Base-by-base conservation (phyloP, 2,329 filamentous ascomycete species). In the Elsinoe batatas region DNA sequence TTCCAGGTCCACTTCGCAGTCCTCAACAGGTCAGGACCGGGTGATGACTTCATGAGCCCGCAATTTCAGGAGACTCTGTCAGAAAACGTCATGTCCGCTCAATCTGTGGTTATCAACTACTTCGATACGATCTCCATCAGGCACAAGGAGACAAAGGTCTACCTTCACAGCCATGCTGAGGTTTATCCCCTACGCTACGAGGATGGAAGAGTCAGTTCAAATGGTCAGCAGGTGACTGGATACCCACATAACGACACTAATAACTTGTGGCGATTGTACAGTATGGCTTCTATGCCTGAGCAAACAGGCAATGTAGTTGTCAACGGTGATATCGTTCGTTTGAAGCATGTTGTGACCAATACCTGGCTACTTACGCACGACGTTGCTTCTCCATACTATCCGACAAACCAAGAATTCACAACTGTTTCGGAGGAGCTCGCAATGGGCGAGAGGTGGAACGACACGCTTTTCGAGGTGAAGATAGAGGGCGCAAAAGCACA, bases 1-100 rank as follows among this genome's bases (percentile, higher is more conserved):
- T 98, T 98, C 84, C 93, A 98, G 78, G 91, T 98, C 30, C 93
- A 98, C 74, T 98, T 98, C 71, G 79, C 88, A 43, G 88, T 98
- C 64, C 79, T 98, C 60, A 85, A 76, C 62, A 81, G 85, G 58
- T 97, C 93, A 53, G 93, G 93, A 35, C 91, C 93, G 43, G 93
- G 93, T 54, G 93, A 98, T 68, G 91, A 97, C 67, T 98, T 98
- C 74, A 98, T 98, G 93, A 90, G 87, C 3, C 93, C 93, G 1
- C 89, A 93, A 67, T 98, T 98, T 76, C 93, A 98, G 74, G 91
- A 95, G 74, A 97, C 93, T 1, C 77, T 98, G 61, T 90, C 87
- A 66, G 91, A 98, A 75, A 98, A 98, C 68, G 74, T 86, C 59
- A 93, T 98, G 88, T 81, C 89, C 58, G 83, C 88, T 62, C 90